Conservation (phyloP, 768 basidiomycete genomes). For the Serendipita sp. region DNA sequence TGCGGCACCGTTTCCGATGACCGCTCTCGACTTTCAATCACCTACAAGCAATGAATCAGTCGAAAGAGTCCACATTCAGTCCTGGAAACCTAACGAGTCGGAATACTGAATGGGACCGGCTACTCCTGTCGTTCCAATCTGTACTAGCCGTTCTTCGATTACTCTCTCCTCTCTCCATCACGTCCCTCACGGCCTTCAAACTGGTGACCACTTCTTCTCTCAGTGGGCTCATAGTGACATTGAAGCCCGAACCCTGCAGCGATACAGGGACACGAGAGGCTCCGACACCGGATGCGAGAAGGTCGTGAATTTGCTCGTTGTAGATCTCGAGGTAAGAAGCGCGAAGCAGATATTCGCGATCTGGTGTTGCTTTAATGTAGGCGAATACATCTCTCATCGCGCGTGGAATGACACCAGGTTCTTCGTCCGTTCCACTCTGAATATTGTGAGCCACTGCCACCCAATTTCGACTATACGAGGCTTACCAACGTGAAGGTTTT, state of each 20-base stretch:
- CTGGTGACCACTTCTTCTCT: conserved; percentile 90
- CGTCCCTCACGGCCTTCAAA: conserved; percentile 68
- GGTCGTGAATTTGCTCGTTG: conserved; percentile 77
- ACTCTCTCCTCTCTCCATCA: conserved; percentile 72
- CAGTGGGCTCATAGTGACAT: conserved; percentile 57
- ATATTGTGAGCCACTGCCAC: conserved; percentile 4
- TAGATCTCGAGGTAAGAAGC: conserved; percentile 97
- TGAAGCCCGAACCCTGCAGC: conserved; percentile 49
- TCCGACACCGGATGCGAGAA: conserved; percentile 37
- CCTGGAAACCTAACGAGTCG: conserved; percentile 41
- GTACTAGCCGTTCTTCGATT: conserved; percentile 84
- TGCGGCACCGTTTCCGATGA: conserved; percentile 18
- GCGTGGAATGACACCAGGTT: conserved; percentile 89
- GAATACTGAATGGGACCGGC: conserved; percentile 88
- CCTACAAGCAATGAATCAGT: conserved; percentile 13
- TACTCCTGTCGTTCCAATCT: conserved; percentile 97
- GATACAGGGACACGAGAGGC: conserved; percentile 41
- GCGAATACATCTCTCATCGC: conserved; percentile 86
- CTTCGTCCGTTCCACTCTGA: conserved; percentile 56
- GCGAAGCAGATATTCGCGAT: conserved; percentile 82
- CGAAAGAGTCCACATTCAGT: not conserved
- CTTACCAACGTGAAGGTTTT: conserved; percentile 52
- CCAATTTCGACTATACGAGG: not conserved
- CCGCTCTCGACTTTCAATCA: conserved; percentile 66
- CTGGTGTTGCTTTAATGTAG: conserved; percentile 49